phyloP scores from a whole-genome alignment of 441 rosid species.

The Pelargonium citronellum region DNA sequence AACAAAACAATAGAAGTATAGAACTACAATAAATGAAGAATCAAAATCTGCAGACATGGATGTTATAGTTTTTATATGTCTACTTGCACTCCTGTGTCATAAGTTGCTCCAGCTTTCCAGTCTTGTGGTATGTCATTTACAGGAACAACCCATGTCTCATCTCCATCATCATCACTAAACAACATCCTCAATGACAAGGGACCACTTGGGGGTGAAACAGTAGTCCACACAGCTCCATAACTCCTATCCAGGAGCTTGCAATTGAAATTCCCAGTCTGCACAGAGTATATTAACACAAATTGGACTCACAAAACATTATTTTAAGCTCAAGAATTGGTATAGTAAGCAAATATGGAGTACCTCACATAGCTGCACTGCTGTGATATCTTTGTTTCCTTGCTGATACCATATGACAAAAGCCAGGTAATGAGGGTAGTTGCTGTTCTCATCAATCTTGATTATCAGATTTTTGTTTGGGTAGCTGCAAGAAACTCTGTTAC shows the following conservation, averaged over 20 bases:
- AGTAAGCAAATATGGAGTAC: slow-evolving; percentile 22
- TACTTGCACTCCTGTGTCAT: slow-evolving; percentile 52
- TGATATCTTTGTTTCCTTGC: slow-evolving; percentile 58
- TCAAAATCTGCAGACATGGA: no score
- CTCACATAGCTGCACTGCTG: slow-evolving; percentile 68
- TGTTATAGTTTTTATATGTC: no score
- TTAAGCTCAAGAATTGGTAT: no score
- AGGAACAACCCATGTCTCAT: slow-evolving; percentile 54
- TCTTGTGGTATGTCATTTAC: slow-evolving; percentile 44
- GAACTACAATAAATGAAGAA: no score
- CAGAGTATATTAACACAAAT: no score
- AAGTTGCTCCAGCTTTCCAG: slow-evolving; percentile 57
- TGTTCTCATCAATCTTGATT: slow-evolving; percentile 54
- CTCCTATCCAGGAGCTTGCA: slow-evolving; percentile 63
- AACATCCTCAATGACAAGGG: slow-evolving; percentile 54
- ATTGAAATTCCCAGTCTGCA: slow-evolving; percentile 41
- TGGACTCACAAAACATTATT: no score
- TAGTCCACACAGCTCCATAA: slow-evolving; percentile 61
- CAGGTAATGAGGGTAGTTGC: slow-evolving; percentile 53
- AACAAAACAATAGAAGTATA: no score
- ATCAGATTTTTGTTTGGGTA: slow-evolving; percentile 51
- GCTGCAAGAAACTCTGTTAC: slow-evolving; percentile 53
- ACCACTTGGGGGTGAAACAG: slow-evolving; percentile 48
- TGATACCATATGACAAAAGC: slow-evolving; percentile 59
- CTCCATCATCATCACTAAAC: slow-evolving; percentile 48